These are phyloP conservation scores for Diutina sp. DNA, from an alignment of 1,139 yeast genomes.

Conservation along the genomic window DNA sequence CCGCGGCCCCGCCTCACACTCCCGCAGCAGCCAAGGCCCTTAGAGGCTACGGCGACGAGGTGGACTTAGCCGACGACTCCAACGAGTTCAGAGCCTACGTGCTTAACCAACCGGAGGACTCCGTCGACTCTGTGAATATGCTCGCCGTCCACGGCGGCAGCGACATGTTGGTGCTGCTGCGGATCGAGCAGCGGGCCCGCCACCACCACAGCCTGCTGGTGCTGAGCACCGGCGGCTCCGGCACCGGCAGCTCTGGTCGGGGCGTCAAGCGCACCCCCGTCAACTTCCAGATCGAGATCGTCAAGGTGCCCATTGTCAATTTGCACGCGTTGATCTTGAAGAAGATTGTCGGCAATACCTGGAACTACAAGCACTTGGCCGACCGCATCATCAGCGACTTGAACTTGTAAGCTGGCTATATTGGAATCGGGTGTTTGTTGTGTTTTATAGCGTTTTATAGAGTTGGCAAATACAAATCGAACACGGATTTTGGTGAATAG, in stretches of 20 bases:
- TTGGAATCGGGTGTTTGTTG: too few relatives aligned
- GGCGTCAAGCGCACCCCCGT: slow-evolving; percentile 32
- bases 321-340: slow-evolving; percentile 92
- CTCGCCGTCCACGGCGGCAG: slow-evolving; percentile 40
- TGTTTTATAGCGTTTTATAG: too few relatives aligned
- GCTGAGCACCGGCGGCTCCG: slow-evolving; percentile 8
- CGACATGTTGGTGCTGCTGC: slow-evolving; percentile 52
- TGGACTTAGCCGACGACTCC: slow-evolving; percentile 21
- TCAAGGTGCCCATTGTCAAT: slow-evolving; percentile 83
- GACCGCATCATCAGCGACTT: slow-evolving; percentile 72
- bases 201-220: slow-evolving; percentile 15
- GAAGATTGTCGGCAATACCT: slow-evolving; percentile 85
- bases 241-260: background rate
- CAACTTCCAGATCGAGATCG: slow-evolving; percentile 85
- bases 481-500: too few relatives aligned
- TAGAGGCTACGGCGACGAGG: slow-evolving; percentile 22
- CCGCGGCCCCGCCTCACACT: slow-evolving; percentile 31
- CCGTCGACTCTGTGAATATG: slow-evolving; percentile 50
- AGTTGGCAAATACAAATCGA: too few relatives aligned
- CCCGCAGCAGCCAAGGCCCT: slow-evolving; percentile 35
- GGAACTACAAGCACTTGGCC: slow-evolving; percentile 93
- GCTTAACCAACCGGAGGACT: slow-evolving; percentile 24
- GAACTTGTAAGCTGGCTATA: slow-evolving; percentile 48
- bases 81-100: slow-evolving; percentile 15
- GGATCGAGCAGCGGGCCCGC: slow-evolving; percentile 39